These are phyloP conservation scores for Lasiosphaeria hispida DNA, from an alignment of 495 filamentous ascomycete species.

Conservation along the genomic window DNA sequence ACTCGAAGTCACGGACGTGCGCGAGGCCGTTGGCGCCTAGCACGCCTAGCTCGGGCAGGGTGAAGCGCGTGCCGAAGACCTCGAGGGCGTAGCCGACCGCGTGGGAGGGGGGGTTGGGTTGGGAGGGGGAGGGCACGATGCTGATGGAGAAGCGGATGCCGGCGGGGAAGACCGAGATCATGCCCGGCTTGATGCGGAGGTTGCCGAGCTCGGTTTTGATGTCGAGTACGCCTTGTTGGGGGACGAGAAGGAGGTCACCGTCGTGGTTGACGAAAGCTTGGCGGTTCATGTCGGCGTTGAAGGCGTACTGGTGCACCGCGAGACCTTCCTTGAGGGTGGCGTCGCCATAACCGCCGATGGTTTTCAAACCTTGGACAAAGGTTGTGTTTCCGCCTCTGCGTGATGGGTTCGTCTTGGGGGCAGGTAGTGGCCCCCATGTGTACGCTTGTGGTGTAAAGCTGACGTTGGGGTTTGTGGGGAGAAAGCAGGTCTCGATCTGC, in stretches of 20 bases:
- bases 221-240: slow-evolving; percentile 64
- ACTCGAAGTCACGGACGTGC: slow-evolving; percentile 70
- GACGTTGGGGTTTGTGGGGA: slow-evolving; percentile 48
- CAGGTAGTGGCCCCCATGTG: slow-evolving; percentile 71
- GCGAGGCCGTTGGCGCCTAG: slow-evolving; percentile 70
- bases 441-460: slow-evolving; percentile 65
- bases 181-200: slow-evolving; percentile 57
- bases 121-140: not conserved
- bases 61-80: slow-evolving; percentile 63
- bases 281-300: slow-evolving; percentile 62
- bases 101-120: not conserved
- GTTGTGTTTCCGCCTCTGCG: slow-evolving; percentile 29
- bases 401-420: slow-evolving; percentile 33
- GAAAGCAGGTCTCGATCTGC: slow-evolving; percentile 37
- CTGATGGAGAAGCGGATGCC: slow-evolving; percentile 62
- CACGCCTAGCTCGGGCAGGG: slow-evolving; percentile 70
- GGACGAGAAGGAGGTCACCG: slow-evolving; percentile 68
- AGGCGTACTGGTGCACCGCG: slow-evolving; percentile 67
- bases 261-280: slow-evolving; percentile 70
- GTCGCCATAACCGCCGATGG: slow-evolving; percentile 68
- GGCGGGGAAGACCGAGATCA: slow-evolving; percentile 67
- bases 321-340: slow-evolving; percentile 65
- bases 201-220: slow-evolving; percentile 65
- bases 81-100: slow-evolving; percentile 65
- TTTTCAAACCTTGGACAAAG: slow-evolving; percentile 64